Evolutionary conservation across 495 filamentous ascomycete genomes (phyloP).

Genomic region (Oleoguttula mirabilis): DNA sequence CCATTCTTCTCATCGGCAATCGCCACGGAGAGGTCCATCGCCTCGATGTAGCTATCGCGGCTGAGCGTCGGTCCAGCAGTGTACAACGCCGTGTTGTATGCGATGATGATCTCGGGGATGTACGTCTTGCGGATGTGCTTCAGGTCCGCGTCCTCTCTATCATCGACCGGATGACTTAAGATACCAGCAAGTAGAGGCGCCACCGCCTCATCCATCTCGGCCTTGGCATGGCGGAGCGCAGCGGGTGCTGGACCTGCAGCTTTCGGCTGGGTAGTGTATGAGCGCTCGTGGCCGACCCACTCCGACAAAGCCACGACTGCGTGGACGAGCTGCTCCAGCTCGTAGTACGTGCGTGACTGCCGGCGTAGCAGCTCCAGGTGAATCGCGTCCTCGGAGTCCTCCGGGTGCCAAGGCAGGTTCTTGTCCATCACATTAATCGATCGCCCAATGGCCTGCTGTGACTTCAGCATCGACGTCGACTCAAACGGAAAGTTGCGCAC

Average conservation of each 20-base stretch:
- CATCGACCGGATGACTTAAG: conserved; percentile 4
- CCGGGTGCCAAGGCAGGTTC: background rate
- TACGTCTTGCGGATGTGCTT: conserved; percentile 54
- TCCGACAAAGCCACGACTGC: conserved; percentile 55
- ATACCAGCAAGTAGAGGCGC: conserved; percentile 16
- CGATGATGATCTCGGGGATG: conserved; percentile 68
- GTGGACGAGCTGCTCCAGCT: conserved; percentile 58
- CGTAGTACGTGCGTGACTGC: conserved; percentile 52
- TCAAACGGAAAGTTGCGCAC: conserved; percentile 11
- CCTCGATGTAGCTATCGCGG: conserved; percentile 54
- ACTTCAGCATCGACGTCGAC: conserved; percentile 12
- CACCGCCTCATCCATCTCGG: conserved; percentile 28
- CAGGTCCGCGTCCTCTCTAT: conserved; percentile 17
- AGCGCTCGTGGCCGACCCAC: conserved; percentile 36
- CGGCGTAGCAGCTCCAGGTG: conserved; percentile 29
- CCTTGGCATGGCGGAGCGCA: conserved; percentile 1
- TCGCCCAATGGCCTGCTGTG: background rate
- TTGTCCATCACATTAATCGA: conserved; percentile 17
- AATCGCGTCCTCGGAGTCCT: conserved; percentile 8
- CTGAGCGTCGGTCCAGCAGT: conserved; percentile 51
- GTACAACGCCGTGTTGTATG: conserved; percentile 65
- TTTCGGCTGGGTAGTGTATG: background rate
- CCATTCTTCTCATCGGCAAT: conserved; percentile 51
- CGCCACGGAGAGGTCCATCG: conserved; percentile 62
- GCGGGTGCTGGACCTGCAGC: background rate